A percentile compares a stretch with the other conserved stretches of the same genome.
Conservation (phyloP, 495 filamentous ascomycete genomes). For the Clohesyomyces aquaticus region DNA sequence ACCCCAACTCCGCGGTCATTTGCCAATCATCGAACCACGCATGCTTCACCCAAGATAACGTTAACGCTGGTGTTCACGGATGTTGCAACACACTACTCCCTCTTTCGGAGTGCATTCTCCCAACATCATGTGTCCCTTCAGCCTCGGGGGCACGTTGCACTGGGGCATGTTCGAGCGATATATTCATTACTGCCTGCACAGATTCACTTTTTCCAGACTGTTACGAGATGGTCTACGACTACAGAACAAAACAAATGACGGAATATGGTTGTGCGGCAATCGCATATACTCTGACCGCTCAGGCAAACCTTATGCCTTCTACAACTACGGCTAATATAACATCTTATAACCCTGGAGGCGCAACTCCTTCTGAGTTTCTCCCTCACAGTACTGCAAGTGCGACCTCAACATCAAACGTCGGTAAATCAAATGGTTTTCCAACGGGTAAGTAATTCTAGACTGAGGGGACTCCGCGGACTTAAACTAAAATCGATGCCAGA, state of each 20-base stretch:
- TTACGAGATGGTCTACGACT: slow-evolving; percentile 7
- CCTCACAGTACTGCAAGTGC: too few species aligned
- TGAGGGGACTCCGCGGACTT: too few species aligned
- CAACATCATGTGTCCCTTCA: slow-evolving; percentile 12
- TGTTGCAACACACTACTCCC: slow-evolving; percentile 8
- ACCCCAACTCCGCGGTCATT: not conserved
- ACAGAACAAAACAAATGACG: slow-evolving; percentile 5
- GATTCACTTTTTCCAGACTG: slow-evolving; percentile 3
- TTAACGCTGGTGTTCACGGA: not conserved
- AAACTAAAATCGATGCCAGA: not conserved
- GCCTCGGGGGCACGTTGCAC: not conserved
- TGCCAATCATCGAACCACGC: not conserved
- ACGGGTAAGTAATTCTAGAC: too few species aligned
- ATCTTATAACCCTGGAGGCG: too few species aligned
- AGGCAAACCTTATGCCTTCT: not conserved
- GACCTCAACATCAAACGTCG: not conserved
- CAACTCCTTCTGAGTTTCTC: too few species aligned
- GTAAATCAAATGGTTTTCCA: too few species aligned
- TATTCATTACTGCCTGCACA: slow-evolving; percentile 3
- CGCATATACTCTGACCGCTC: not conserved
- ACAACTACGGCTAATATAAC: not conserved
- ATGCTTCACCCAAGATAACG: slow-evolving; percentile 12
- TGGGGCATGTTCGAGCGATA: not conserved
- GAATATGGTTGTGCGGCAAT: slow-evolving; percentile 4
- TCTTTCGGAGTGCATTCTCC: not conserved